Base-by-base conservation (phyloP, 257 asterid genomes). In the Buddleja alternifolia region DNA sequence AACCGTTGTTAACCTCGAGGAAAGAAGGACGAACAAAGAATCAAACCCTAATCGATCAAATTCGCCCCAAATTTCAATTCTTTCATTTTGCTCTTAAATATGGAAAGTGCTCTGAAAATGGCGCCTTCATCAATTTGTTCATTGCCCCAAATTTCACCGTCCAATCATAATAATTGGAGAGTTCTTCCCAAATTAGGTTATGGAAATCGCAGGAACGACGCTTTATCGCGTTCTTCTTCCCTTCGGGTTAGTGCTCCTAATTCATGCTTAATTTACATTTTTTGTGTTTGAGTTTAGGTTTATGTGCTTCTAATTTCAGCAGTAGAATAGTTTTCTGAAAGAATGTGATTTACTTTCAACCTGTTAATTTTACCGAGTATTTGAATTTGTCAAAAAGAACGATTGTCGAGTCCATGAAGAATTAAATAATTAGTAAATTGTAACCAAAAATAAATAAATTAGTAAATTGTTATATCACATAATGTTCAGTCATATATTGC, bases 101-200 rank as follows among this genome's bases (percentile, higher is more conserved):
- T 32, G 69, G 67, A 50, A 44, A 50, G 55, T 57, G 73, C 73
- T 48, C 54, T 55, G 62, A 53, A 53, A 39, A 34, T 62, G 40
- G 51, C 61, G 53, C 36, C 67, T 68, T 46, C 65, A 14, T 67
- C 73, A 48, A 65, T 70, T 57, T 75, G 61, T 44, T 69, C 73
- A 7, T 14, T 40, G 48, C 61, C 60, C 36, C 21, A 51, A 50
- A 12, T 64, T 59, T 23, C 53, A 60, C 63, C 40, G 5, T 16
- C 55, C 45, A 45, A 41, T 41, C 32, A 23, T 14, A 20, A 45
- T 4, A 68, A 32, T 47, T 23, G 56, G 39, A 54, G 20, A 16
- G 58, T 55, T 52, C 48, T 46, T 21, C 40, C 72, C 4, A 23
- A 20, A 46, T 16, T 17, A 12, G 32, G 41, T 5, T 56, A 58